These are phyloP conservation scores for Nitzschia putrida DNA, from an alignment of 108 stramenopile genomes.

Conservation along the genomic window DNA sequence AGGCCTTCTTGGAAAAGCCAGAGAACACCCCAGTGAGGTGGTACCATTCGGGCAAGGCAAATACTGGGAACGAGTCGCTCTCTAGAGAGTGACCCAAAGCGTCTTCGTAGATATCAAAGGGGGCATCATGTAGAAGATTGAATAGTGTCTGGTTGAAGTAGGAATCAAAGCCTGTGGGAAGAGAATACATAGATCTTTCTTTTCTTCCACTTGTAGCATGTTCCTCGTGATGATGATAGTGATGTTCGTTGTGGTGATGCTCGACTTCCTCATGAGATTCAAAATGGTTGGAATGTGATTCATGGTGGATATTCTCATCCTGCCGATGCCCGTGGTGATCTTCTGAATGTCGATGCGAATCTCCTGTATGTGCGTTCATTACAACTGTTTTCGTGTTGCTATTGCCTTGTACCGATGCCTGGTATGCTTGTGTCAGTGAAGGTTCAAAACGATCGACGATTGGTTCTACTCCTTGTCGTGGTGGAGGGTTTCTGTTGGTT, in stretches of 20 bases:
- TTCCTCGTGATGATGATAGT: conserved; percentile 10
- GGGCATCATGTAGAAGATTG: conserved; percentile 26
- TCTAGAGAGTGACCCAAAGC: conserved; percentile 16
- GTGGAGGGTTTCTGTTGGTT: neutral
- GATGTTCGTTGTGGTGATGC: conserved; percentile 11
- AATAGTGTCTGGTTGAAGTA: conserved; percentile 33
- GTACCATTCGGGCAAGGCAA: conserved; percentile 37
- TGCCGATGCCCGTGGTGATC: neutral
- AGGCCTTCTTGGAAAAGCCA: conserved; percentile 22
- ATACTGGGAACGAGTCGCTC: conserved; percentile 42
- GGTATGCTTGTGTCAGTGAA: too few relatives aligned
- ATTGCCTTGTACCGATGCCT: too few relatives aligned
- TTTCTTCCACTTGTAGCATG: neutral
- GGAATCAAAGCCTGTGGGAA: conserved; percentile 23
- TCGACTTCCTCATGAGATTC: conserved; percentile 8
- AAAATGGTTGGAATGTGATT: conserved; percentile 5
- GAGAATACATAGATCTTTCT: conserved; percentile 7
- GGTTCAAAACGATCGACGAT: too few relatives aligned
- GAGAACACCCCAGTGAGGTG: conserved; percentile 30
- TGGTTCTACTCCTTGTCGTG: neutral
- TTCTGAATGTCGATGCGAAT: neutral
- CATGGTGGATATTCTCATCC: conserved; percentile 7
- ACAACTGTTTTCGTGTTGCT: neutral
- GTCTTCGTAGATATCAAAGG: conserved; percentile 35
- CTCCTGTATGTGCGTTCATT: neutral